A percentile compares a stretch with the other conserved stretches of the same genome.
Conservation (phyloP, 768 basidiomycete species). For the Rhizopogon vesiculosus region DNA sequence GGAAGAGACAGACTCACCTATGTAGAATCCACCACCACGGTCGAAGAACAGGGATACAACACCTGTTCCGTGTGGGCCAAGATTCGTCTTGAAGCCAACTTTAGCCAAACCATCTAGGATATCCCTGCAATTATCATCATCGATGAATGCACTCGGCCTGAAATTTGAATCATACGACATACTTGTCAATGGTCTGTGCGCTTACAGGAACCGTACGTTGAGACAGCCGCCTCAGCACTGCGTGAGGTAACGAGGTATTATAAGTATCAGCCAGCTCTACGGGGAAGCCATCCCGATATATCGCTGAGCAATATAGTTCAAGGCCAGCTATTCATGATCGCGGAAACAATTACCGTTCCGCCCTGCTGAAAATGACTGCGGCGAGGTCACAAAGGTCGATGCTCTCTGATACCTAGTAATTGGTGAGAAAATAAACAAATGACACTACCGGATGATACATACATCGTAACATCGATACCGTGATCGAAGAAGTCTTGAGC, state of each 20-base stretch:
- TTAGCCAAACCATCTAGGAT: conserved; percentile 31
- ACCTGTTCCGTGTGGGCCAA: conserved; percentile 31
- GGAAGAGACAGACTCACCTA: conserved; percentile 21
- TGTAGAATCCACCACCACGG: conserved; percentile 36
- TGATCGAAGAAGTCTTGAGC: conserved; percentile 29
- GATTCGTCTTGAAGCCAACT: conserved; percentile 33
- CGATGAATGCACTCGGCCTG: not conserved
- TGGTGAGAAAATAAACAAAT: conserved; percentile 1
- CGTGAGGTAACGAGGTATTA: conserved; percentile 11
- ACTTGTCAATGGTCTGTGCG: conserved; percentile 24
- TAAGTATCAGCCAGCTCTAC: conserved; percentile 18
- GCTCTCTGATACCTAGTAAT: conserved; percentile 19
- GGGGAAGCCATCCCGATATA: conserved; percentile 17
- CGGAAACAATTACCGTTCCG: conserved; percentile 4
- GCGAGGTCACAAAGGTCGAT: conserved; percentile 17
- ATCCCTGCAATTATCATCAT: conserved; percentile 18
- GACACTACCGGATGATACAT: not conserved
- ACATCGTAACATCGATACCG: conserved; percentile 28
- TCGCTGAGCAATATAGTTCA: conserved; percentile 1
- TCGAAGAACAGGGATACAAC: conserved; percentile 20
- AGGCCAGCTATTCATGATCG: not conserved
- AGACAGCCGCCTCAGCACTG: conserved; percentile 10
- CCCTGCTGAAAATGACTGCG: conserved; percentile 4
- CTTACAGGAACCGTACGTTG: conserved; percentile 13
- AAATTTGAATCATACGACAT: not conserved